These are phyloP conservation scores for Moesziomyces sp. DNA, from an alignment of 1,284 basidiomycete species.

Conservation along the genomic window DNA sequence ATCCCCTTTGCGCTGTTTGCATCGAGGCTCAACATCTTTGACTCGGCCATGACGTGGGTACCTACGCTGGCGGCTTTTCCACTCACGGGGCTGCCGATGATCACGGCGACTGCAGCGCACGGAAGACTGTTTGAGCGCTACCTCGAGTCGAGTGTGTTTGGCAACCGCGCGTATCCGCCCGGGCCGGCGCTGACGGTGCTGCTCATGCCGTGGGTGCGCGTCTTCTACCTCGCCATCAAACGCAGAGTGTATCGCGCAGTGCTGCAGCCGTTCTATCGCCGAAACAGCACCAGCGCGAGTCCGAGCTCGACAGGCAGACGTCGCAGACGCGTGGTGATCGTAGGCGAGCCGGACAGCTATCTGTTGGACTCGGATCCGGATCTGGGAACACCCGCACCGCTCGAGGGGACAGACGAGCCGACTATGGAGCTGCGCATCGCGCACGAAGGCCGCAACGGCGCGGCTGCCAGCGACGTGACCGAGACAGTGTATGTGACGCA, in stretches of 20 bases:
- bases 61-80: conserved; percentile 56
- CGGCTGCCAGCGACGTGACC: conserved; percentile 7
- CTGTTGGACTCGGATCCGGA: conserved; percentile 29
- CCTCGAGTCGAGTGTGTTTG: conserved; percentile 17
- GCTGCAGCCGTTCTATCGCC: conserved; percentile 36
- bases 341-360: conserved; percentile 39
- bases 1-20: conserved; percentile 63
- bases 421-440: conserved; percentile 17
- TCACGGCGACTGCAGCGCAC: conserved; percentile 15
- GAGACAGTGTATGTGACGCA: conserved; percentile 54
- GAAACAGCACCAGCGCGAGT: conserved; percentile 1
- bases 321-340: conserved; percentile 37
- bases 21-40: conserved; percentile 53
- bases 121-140: conserved; percentile 24
- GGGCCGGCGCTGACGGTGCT: conserved; percentile 52
- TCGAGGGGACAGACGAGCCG: conserved; percentile 20
- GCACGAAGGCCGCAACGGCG: conserved; percentile 13
- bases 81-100: conserved; percentile 32
- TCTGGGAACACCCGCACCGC: conserved; percentile 8
- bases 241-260: conserved; percentile 46
- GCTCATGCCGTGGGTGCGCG: conserved; percentile 59
- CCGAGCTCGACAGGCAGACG: conserved; percentile 10
- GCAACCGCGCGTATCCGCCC: conserved; percentile 45
- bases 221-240: conserved; percentile 56
- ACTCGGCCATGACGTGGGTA: conserved; percentile 56